Percentiles rank a stretch among this genome's conserved stretches.
Conservation (phyloP, 2,329 filamentous ascomycete species). For the Penicillium sp. region DNA sequence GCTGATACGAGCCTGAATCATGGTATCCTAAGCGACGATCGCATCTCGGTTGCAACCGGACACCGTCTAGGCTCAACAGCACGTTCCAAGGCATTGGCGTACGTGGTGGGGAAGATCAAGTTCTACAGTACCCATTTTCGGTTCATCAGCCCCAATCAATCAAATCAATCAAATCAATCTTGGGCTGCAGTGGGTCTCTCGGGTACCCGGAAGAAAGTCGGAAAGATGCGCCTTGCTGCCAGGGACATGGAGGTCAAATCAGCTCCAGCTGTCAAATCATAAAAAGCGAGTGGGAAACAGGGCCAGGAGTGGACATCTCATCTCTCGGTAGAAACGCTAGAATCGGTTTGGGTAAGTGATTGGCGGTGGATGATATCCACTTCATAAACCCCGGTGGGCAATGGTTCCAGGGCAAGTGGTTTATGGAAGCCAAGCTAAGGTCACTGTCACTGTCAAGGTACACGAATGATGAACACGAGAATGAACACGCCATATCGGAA, state of each 20-base stretch:
- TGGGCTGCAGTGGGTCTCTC: background rate
- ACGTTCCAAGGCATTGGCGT: background rate
- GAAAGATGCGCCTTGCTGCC: background rate
- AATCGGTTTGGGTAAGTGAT: constrained; percentile 6
- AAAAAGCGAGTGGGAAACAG: background rate
- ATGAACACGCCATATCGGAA: background rate
- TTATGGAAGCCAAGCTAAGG: background rate
- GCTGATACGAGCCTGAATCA: background rate
- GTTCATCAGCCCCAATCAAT: constrained; percentile 1
- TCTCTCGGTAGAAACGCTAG: constrained; percentile 2
- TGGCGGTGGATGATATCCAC: background rate
- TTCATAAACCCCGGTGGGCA: background rate
- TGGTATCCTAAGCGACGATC: background rate
- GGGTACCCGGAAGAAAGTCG: background rate
- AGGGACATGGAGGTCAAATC: background rate
- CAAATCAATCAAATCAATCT: constrained; percentile 3
- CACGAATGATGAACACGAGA: background rate
- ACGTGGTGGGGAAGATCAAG: background rate
- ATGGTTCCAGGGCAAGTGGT: background rate
- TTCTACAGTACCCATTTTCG: background rate
- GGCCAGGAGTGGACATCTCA: background rate
- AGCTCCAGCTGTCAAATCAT: background rate
- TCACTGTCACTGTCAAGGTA: background rate
- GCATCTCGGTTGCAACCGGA: background rate
- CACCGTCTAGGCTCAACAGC: background rate